These are phyloP conservation scores for Schrenkiella parvula DNA, from an alignment of 345 rosid species.

Conservation along the genomic window DNA sequence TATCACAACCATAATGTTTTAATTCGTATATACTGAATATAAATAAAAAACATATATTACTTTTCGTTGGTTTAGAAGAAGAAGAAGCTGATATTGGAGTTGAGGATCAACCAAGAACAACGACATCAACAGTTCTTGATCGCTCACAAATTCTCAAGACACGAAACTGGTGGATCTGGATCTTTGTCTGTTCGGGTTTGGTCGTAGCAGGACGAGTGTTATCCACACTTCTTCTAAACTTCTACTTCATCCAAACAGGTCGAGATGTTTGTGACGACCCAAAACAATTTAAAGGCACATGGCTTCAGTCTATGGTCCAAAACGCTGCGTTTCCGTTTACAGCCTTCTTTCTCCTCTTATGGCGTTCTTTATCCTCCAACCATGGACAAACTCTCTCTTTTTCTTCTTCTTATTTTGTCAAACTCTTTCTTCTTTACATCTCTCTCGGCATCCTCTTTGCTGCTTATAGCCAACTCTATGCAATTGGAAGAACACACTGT, in stretches of 20 bases:
- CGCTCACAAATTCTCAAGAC: slow-evolving; percentile 9
- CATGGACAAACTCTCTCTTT: neutral
- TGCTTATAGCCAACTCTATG: slow-evolving; percentile 32
- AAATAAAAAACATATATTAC: neutral
- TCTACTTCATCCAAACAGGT: slow-evolving; percentile 31
- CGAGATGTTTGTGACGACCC: slow-evolving; percentile 29
- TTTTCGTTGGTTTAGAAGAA: neutral
- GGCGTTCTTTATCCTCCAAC: slow-evolving; percentile 1
- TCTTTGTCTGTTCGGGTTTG: slow-evolving; percentile 18
- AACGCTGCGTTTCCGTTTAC: slow-evolving; percentile 32
- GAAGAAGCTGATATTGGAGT: slow-evolving; percentile 20
- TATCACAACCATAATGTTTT: neutral
- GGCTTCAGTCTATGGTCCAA: slow-evolving; percentile 31
- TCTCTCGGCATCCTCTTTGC: slow-evolving; percentile 38
- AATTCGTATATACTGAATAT: neutral
- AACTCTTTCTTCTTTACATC: slow-evolving; percentile 28
- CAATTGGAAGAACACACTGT: slow-evolving; percentile 33
- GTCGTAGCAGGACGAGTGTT: slow-evolving; percentile 27
- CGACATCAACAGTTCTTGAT: neutral
- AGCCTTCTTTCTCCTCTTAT: slow-evolving; percentile 14
- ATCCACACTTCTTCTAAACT: slow-evolving; percentile 28
- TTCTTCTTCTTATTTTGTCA: slow-evolving; percentile 1
- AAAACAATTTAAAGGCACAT: slow-evolving; percentile 35
- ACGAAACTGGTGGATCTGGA: slow-evolving; percentile 27
- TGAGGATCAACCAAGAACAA: slow-evolving; percentile 12